Evolutionary conservation across 257 asterid genomes (phyloP).

Genomic region (Cordia subcordata): DNA sequence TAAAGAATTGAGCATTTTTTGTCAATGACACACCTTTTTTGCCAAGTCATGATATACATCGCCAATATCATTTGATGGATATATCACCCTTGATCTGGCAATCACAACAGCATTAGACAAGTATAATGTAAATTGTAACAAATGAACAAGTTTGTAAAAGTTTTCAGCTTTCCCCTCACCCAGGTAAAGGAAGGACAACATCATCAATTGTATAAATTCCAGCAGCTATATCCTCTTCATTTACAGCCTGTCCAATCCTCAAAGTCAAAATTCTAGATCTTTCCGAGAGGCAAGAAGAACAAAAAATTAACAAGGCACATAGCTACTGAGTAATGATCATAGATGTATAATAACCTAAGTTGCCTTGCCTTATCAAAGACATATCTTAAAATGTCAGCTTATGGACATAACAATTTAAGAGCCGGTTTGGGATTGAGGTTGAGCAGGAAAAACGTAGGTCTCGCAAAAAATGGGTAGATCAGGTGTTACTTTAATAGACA

Average conservation of each 20-base stretch:
- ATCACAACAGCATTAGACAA: slow-evolving; percentile 15
- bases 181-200: slow-evolving; percentile 92
- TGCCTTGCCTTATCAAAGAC: no score
- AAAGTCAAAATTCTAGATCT: slow-evolving; percentile 6
- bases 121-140: slow-evolving; percentile 3
- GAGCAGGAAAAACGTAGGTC: no score
- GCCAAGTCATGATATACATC: slow-evolving; percentile 68
- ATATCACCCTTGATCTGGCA: slow-evolving; percentile 81
- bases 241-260: slow-evolving; percentile 45
- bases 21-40: slow-evolving; percentile 45
- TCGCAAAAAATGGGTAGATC: no score
- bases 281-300: background rate
- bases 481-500: no score
- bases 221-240: slow-evolving; percentile 67
- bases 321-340: background rate
- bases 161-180: slow-evolving; percentile 42
- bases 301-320: background rate
- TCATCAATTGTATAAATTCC: slow-evolving; percentile 64
- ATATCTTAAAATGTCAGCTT: no score
- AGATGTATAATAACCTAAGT: background rate
- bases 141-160: slow-evolving; percentile 5
- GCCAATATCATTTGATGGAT: slow-evolving; percentile 73
- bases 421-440: no score
- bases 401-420: no score
- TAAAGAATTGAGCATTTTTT: no score